Base-by-base conservation (phyloP, 2,329 filamentous ascomycete genomes). In the Apiospora pterosperma region DNA sequence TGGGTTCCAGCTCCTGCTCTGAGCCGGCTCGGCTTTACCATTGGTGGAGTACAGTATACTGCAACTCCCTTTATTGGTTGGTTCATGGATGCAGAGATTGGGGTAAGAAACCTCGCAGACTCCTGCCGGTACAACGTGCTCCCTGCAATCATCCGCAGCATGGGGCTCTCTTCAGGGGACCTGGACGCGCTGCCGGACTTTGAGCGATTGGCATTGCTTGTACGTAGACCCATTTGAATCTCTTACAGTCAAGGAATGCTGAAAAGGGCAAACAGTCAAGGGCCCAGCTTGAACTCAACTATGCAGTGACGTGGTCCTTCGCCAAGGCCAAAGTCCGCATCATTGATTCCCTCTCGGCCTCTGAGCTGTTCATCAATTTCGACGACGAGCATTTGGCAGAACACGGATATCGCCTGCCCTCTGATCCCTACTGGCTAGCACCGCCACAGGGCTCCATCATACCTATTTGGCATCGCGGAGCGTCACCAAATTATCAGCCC, bases 31-130 rank as follows among this genome's bases (percentile, higher is more conserved):
- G 73, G 73, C 2, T 74, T 75, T 60, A 68, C 72, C 42, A 72
- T 75, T 42, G 72, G 72, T n/a, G 71, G 71, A 3, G 42, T 55
- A 28, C 61, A 55, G n/a, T 63, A 63, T 38, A 63, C 61, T 25
- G 61, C 61, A 19, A 19, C 41, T 8, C 73, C 73, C 25, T 74
- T 74, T 64, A 68, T 72, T 14, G 73, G 72, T 31, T 74, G 72
- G 73, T 74, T 73, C 52, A 72, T 74, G 72, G 73, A 75, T 61
- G 72, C 72, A 21, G 73, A 75, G 64, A 74, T 75, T 34, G 72
- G 72, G 6, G 65, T 72, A 62, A 70, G 73, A 28, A 67, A 75
- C 59, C 64, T 75, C 34, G 72, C 67, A 12, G 73, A 75, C 39
- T 34, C 63, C 16, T 70, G 69, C 58, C 68, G 73, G 21, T 75